Evolutionary conservation across 441 rosid genomes (phyloP).

Genomic region (Erysimum pusillum): DNA sequence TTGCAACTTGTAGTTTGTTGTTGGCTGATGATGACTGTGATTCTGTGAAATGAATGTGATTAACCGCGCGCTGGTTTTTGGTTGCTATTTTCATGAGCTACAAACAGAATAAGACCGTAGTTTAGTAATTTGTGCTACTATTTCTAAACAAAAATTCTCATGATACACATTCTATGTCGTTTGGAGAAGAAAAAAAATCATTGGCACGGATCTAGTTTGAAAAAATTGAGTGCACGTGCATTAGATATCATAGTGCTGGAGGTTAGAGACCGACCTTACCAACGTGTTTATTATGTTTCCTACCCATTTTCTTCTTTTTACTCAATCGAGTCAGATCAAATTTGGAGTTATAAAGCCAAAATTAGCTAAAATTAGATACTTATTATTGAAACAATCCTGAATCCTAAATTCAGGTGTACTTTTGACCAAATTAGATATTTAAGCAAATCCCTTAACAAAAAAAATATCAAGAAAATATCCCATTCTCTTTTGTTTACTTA

Average conservation of each 20-base stretch:
- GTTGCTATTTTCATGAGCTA: too few species aligned
- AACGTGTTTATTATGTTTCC: conserved; percentile 7
- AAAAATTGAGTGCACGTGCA: conserved; percentile 14
- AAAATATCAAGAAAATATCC: conserved; percentile 25
- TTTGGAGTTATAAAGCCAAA: conserved; percentile 18
- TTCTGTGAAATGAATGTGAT: too few species aligned
- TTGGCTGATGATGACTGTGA: too few species aligned
- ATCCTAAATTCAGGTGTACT: conserved; percentile 9
- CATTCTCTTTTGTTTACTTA: background rate
- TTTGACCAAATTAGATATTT: conserved; percentile 39
- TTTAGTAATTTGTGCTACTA: background rate
- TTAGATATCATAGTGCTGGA: conserved; percentile 19
- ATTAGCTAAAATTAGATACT: conserved; percentile 35
- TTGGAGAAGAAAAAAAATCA: background rate
- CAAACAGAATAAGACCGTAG: background rate
- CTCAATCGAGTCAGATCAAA: conserved; percentile 1
- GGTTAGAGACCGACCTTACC: conserved; percentile 33
- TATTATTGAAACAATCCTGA: conserved; percentile 19
- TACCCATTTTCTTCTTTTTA: conserved; percentile 13
- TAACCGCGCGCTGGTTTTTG: too few species aligned
- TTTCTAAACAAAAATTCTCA: background rate
- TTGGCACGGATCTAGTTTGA: conserved; percentile 1
- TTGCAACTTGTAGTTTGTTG: too few species aligned
- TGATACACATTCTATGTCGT: background rate
- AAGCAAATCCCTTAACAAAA: background rate